Conservation (phyloP, 1,284 basidiomycete species). For the Cryptococcus sp. region DNA sequence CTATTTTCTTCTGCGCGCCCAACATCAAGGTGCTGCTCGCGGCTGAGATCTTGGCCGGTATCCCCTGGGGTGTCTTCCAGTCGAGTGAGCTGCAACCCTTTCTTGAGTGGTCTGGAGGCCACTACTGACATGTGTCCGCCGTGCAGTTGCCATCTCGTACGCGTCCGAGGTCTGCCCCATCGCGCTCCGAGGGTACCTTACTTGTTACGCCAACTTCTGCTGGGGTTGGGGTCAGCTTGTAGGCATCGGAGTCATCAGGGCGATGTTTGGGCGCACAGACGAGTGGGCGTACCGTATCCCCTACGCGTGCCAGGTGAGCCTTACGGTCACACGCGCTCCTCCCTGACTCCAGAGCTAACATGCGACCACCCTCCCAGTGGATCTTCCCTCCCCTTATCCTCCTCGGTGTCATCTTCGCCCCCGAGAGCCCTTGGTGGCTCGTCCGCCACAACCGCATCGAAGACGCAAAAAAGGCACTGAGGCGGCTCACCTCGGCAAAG, state of each 20-base stretch:
- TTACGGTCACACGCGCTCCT: neutral
- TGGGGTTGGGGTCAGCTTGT: constrained; percentile 47
- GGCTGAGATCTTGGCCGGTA: constrained; percentile 38
- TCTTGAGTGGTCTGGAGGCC: too few relatives aligned
- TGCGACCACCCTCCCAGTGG: constrained; percentile 20
- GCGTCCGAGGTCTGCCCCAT: constrained; percentile 48
- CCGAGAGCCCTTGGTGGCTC: constrained; percentile 42
- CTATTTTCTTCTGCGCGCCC: constrained; percentile 42
- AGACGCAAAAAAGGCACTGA: constrained; percentile 51
- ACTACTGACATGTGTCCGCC: neutral
- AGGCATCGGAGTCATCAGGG: constrained; percentile 46
- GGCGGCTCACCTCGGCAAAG: constrained; percentile 42
- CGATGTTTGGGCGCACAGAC: constrained; percentile 33
- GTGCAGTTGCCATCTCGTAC: constrained; percentile 29
- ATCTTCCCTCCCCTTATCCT: constrained; percentile 41
- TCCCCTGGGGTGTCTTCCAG: constrained; percentile 43
- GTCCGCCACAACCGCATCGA: constrained; percentile 48
- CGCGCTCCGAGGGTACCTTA: constrained; percentile 45
- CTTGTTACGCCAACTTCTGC: constrained; percentile 45
- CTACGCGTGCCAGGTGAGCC: constrained; percentile 34
- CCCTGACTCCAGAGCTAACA: neutral
- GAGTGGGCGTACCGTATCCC: constrained; percentile 40
- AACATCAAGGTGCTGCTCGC: constrained; percentile 33
- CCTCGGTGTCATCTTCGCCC: constrained; percentile 38
- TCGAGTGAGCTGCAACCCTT: constrained; percentile 14